Evolutionary conservation across 768 basidiomycete genomes (phyloP).

Genomic region (Agrocybe pediades): DNA sequence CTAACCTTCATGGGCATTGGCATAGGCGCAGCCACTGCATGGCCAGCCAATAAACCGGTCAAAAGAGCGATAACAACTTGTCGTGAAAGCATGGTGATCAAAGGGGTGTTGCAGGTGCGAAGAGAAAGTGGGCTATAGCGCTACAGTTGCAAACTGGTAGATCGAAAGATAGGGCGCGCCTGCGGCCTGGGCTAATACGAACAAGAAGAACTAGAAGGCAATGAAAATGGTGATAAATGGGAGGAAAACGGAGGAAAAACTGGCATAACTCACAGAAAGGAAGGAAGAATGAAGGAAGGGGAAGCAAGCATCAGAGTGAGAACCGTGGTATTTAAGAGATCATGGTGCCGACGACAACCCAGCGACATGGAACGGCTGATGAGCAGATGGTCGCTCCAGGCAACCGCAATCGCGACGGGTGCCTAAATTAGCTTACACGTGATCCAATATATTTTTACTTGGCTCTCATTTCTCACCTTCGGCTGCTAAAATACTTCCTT

Average conservation of each 20-base stretch:
- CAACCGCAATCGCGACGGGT: constrained; percentile 8
- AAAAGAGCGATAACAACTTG: constrained; percentile 39
- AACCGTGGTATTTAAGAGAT: constrained; percentile 20
- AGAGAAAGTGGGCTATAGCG: constrained; percentile 14
- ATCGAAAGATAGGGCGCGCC: constrained; percentile 32
- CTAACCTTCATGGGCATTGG: constrained; percentile 46
- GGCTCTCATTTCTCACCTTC: background rate
- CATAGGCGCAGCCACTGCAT: constrained; percentile 43
- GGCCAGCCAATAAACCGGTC: constrained; percentile 44
- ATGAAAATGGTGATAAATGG: background rate
- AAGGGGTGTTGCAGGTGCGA: constrained; percentile 8
- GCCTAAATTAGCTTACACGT: constrained; percentile 15
- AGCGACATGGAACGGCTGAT: constrained; percentile 6
- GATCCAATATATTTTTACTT: constrained; percentile 12
- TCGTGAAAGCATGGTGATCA: constrained; percentile 45
- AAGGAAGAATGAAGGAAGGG: constrained; percentile 17
- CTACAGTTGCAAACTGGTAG: constrained; percentile 16
- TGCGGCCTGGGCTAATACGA: constrained; percentile 31
- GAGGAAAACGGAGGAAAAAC: constrained; percentile 10
- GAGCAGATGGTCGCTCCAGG: constrained; percentile 20
- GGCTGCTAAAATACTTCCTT: constrained; percentile 5
- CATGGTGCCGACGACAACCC: constrained; percentile 7
- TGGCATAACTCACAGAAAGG: constrained; percentile 16
- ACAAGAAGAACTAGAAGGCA: constrained; percentile 17
- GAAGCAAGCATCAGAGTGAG: constrained; percentile 13